phyloP scores from a whole-genome alignment of 1,139 yeast genomes.

The Sugiyamaella novakii region DNA sequence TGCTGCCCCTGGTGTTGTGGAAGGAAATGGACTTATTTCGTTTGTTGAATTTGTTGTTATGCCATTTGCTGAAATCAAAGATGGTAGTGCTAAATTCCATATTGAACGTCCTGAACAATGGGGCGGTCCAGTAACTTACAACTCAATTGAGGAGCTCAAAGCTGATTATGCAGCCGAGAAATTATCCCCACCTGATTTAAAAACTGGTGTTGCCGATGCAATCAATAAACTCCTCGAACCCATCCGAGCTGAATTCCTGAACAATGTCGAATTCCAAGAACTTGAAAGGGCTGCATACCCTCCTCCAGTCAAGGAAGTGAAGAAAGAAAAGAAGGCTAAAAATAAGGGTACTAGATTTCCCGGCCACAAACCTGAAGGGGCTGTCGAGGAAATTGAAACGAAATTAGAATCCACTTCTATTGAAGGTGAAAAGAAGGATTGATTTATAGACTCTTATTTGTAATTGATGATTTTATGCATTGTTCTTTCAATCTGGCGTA shows the following conservation, averaged over 20 bases:
- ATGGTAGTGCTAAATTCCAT: conserved; percentile 59
- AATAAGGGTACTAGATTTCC: conserved; percentile 87
- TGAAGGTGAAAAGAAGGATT: conserved; percentile 10
- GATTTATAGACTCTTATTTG: background rate
- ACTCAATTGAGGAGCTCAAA: conserved; percentile 67
- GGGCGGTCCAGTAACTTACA: conserved; percentile 86
- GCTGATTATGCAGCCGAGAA: conserved; percentile 69
- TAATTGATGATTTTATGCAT: no score
- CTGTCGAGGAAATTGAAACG: conserved; percentile 34
- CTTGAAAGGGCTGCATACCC: conserved; percentile 84
- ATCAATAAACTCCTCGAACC: conserved; percentile 83
- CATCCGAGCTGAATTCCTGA: conserved; percentile 67
- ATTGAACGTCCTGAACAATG: conserved; percentile 94
- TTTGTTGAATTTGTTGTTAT: conserved; percentile 81
- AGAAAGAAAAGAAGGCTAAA: conserved; percentile 68
- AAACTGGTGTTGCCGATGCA: conserved; percentile 84
- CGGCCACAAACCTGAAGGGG: conserved; percentile 46
- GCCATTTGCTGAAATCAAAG: conserved; percentile 78
- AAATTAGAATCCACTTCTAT: conserved; percentile 35
- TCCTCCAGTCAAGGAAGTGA: conserved; percentile 55
- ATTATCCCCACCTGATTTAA: conserved; percentile 91
- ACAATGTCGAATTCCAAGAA: conserved; percentile 70
- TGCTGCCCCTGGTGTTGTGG: conserved; percentile 94
- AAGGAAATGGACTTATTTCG: conserved; percentile 86
- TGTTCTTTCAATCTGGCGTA: no score